phyloP scores from a whole-genome alignment of 164 flowering plant genomes.

The Kingdonia uniflora region DNA sequence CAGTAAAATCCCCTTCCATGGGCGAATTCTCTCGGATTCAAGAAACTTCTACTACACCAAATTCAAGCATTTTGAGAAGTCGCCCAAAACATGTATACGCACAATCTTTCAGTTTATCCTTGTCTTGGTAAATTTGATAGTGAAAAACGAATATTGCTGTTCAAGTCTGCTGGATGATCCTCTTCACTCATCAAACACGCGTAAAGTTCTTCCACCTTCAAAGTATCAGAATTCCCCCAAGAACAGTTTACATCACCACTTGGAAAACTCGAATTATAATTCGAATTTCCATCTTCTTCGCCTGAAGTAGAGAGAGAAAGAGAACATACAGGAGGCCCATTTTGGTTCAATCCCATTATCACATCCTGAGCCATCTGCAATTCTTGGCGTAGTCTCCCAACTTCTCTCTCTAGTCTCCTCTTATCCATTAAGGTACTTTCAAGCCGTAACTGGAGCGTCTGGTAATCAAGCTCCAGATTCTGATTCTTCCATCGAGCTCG shows the following conservation, averaged over 20 bases:
- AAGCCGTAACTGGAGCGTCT: conserved; percentile 20
- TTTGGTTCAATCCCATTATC: conserved; percentile 9
- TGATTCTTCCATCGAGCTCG: conserved; percentile 31
- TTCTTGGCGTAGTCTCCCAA: conserved; percentile 23
- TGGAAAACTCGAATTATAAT: conserved; percentile 10
- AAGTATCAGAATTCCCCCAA: conserved; percentile 13
- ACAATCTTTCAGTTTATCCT: too few relatives aligned
- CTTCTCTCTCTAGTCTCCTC: conserved; percentile 28
- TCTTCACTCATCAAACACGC: conserved; percentile 22
- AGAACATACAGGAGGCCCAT: conserved; percentile 8
- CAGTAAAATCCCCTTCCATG: too few relatives aligned
- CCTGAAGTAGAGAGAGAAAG: conserved; percentile 8
- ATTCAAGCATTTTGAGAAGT: too few relatives aligned
- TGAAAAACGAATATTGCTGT: too few relatives aligned
- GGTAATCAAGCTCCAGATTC: conserved; percentile 23
- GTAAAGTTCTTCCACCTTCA: conserved; percentile 19
- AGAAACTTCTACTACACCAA: too few relatives aligned
- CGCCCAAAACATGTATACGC: too few relatives aligned
- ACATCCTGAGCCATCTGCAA: conserved; percentile 21
- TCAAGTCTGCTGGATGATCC: background rate
- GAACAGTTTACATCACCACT: conserved; percentile 4
- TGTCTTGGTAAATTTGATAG: conserved; percentile 15
- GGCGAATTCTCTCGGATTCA: too few relatives aligned
- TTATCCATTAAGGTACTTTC: conserved; percentile 25
- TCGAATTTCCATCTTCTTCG: conserved; percentile 13